These are phyloP conservation scores for Kodamaea nitidulidarum DNA, from an alignment of 805 yeast genomes.

Conservation along the genomic window DNA sequence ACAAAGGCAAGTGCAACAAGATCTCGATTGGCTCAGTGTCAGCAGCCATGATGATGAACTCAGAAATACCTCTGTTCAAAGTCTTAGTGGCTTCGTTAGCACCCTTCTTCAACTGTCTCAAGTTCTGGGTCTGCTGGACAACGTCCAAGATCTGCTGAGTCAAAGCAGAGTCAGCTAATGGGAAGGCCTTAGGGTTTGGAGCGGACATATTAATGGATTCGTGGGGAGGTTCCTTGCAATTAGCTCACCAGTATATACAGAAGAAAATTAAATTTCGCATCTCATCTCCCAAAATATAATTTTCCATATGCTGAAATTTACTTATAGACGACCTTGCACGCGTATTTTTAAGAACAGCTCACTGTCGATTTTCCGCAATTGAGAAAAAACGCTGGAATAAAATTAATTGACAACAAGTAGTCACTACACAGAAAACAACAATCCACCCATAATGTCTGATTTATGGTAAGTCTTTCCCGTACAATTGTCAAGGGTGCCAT, in stretches of 20 bases:
- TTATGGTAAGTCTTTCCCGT: constrained; percentile 57
- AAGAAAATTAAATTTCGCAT: constrained; percentile 4
- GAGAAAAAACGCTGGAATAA: constrained; percentile 2
- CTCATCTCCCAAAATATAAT: constrained; percentile 7
- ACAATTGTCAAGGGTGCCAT: neutral
- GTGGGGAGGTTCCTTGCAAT: constrained; percentile 26
- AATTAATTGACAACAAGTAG: constrained; percentile 7
- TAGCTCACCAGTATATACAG: constrained; percentile 23
- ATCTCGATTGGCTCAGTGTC: constrained; percentile 99
- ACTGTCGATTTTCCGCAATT: constrained; percentile 2
- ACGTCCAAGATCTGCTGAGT: constrained; percentile 96
- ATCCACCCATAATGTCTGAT: constrained; percentile 53
- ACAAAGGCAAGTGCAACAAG: constrained; percentile 91
- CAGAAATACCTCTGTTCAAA: constrained; percentile 98
- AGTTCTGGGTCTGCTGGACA: constrained; percentile 95
- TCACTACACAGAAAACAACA: constrained; percentile 7
- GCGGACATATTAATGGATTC: constrained; percentile 54
- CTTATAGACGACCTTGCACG: neutral
- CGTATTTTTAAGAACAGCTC: constrained; percentile 5
- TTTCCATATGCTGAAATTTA: constrained; percentile 3
- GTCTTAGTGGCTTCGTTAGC: constrained; percentile 99
- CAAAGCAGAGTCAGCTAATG: constrained; percentile 93
- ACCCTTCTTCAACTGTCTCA: constrained; percentile 98
- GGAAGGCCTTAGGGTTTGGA: constrained; percentile 98
- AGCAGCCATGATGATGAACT: constrained; percentile 99